Evolutionary conservation across 495 filamentous ascomycete genomes (phyloP).

Genomic region (Chaetomium fimeti): DNA sequence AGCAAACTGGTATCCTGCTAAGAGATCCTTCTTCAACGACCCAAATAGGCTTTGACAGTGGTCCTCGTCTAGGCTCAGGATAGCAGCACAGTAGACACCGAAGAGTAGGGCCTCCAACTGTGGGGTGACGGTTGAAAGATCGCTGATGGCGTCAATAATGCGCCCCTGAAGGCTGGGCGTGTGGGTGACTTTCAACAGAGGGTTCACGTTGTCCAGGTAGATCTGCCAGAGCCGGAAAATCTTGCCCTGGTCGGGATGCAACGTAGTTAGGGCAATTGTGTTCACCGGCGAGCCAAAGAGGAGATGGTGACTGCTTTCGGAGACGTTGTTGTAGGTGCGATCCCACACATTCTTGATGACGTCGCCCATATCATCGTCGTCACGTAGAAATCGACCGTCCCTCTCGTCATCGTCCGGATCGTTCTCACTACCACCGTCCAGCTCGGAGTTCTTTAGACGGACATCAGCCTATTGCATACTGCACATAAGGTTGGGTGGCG

Average conservation of each 20-base stretch:
- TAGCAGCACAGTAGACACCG: slow-evolving; percentile 54
- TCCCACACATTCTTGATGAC: slow-evolving; percentile 49
- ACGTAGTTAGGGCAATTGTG: slow-evolving; percentile 45
- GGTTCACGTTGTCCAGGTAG: slow-evolving; percentile 55
- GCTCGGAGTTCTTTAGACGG: background rate
- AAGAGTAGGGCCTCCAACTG: slow-evolving; percentile 54
- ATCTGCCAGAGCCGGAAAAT: slow-evolving; percentile 54
- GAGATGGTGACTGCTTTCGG: slow-evolving; percentile 43
- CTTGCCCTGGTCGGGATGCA: slow-evolving; percentile 48
- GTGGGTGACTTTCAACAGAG: slow-evolving; percentile 55
- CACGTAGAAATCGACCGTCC: slow-evolving; percentile 19
- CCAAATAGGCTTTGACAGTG: slow-evolving; percentile 47
- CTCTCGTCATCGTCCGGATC: slow-evolving; percentile 38
- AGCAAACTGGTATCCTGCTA: slow-evolving; percentile 49
- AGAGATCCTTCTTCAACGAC: slow-evolving; percentile 41
- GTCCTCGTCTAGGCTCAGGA: slow-evolving; percentile 45
- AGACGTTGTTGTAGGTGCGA: slow-evolving; percentile 26
- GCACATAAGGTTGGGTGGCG: background rate
- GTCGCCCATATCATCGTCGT: background rate
- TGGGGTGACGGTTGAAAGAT: slow-evolving; percentile 35
- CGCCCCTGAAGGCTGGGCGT: slow-evolving; percentile 48
- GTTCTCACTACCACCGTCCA: slow-evolving; percentile 31
- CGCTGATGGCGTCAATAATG: slow-evolving; percentile 40
- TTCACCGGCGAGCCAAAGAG: slow-evolving; percentile 49
- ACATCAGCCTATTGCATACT: background rate